phyloP scores from a whole-genome alignment of 2,329 filamentous ascomycete genomes.

The Aureobasidium sp. region DNA sequence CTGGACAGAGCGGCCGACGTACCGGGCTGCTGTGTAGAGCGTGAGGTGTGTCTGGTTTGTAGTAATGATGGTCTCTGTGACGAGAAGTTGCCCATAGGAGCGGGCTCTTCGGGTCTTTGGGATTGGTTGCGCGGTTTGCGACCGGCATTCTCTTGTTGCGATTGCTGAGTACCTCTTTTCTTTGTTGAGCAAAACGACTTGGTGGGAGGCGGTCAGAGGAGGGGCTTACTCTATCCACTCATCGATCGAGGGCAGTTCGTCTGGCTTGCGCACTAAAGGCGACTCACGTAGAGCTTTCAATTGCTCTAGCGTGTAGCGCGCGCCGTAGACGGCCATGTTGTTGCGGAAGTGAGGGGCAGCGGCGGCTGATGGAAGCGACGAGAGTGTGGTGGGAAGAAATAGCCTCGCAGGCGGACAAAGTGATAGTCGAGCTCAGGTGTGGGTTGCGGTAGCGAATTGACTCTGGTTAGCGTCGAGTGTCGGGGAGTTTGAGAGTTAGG shows the following conservation, averaged over 20 bases:
- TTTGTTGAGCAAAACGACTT: slow-evolving; percentile 11
- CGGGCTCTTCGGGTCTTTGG: slow-evolving; percentile 20
- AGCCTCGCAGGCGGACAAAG: background rate
- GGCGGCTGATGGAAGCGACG: background rate
- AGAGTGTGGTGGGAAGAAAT: background rate
- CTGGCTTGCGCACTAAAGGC: slow-evolving; percentile 74
- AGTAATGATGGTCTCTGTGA: slow-evolving; percentile 27
- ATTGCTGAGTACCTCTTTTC: slow-evolving; percentile 16
- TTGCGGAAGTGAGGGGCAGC: slow-evolving; percentile 5
- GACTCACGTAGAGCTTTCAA: slow-evolving; percentile 71
- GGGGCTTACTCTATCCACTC: slow-evolving; percentile 85
- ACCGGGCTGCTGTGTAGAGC: slow-evolving; percentile 15
- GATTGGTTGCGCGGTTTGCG: slow-evolving; percentile 17
- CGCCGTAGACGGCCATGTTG: slow-evolving; percentile 24
- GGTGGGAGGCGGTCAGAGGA: slow-evolving; percentile 1
- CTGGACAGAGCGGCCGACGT: background rate
- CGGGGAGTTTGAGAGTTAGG: background rate
- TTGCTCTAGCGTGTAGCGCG: slow-evolving; percentile 69
- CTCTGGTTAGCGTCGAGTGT: background rate
- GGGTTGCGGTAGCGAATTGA: background rate
- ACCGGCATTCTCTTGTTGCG: slow-evolving; percentile 11
- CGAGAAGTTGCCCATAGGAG: slow-evolving; percentile 32
- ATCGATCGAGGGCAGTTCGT: slow-evolving; percentile 71
- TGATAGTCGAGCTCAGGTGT: background rate
- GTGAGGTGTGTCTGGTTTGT: slow-evolving; percentile 21